Evolutionary conservation across 2,329 filamentous ascomycete species (phyloP), one percentile per base, ranked within the genome.

Genomic region (Penicillium sp.): DNA sequence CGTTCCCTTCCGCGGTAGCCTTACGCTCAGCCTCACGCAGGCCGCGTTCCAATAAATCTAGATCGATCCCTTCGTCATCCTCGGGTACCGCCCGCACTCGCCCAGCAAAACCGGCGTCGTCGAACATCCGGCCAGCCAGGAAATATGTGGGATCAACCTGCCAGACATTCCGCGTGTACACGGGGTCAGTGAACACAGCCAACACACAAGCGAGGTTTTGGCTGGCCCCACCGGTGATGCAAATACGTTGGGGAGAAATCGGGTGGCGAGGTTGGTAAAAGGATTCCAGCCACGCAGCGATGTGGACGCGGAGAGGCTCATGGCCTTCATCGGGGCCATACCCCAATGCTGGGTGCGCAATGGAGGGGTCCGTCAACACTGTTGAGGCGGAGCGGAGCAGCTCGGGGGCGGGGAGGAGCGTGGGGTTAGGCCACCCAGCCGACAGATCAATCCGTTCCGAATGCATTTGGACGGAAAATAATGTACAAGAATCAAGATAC

Each of bases 271-370:
- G 71, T 2, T 77, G 77, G 69, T 91, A 93, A 66, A 87, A 88
- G 0, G 69, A 64, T 1, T 80, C 82, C 41, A 96, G 79, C 90
- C 90, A 96, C 39, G 75, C 69, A 3, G 90, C 87, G 33, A 96
- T 75, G 41, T 84, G 82, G 59, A 84, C 79, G 14, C 91, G 83
- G 37, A 95, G 79, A n/a, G 86, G 86, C 59, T 82, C 76, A 67
- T 89, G 89, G 27, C 93, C 93, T 44, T 84, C 77, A 71, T 96
- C 90, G 0, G 91, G 87, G 0, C 89, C 93, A 68, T 96, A 96
- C 56, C 87, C 81, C 37, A 96, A 81, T n/a, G 83, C 88, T 1
- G 86, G 84, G 2, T 81, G 77, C 55, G 82, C 84, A 55, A 88
- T 76, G 9, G 74, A 69, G 10, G 85, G 82, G 67, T 88, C 79